Conservation (phyloP, 2,329 filamentous ascomycete species). For the Penicillium rolfsii region DNA sequence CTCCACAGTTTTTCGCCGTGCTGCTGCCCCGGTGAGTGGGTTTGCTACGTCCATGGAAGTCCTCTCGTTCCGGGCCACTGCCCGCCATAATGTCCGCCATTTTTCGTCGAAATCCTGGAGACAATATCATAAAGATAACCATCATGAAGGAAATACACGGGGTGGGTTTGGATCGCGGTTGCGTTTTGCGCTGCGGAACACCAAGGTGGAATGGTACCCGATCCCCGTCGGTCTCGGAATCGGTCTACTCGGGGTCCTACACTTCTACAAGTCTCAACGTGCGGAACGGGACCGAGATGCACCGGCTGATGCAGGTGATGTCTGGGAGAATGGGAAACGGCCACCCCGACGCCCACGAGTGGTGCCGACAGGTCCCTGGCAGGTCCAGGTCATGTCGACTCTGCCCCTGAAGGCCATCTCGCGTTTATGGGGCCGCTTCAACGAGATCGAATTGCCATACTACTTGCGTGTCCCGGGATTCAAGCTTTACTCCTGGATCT, state of each 20-base stretch:
- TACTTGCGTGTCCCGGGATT: slow-evolving; percentile 87
- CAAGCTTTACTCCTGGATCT: slow-evolving; percentile 85
- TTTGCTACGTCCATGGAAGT: slow-evolving; percentile 36
- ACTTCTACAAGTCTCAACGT: slow-evolving; percentile 74
- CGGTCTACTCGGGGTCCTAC: slow-evolving; percentile 78
- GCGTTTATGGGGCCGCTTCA: slow-evolving; percentile 86
- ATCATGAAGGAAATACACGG: slow-evolving; percentile 37
- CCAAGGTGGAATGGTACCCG: slow-evolving; percentile 82
- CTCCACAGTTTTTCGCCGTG: slow-evolving; percentile 28
- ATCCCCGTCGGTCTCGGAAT: slow-evolving; percentile 87
- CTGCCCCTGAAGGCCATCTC: slow-evolving; percentile 89
- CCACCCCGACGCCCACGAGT: slow-evolving; percentile 64
- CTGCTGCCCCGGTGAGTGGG: slow-evolving; percentile 27
- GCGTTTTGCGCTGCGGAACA: slow-evolving; percentile 62
- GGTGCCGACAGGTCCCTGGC: slow-evolving; percentile 85
- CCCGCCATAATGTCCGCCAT: slow-evolving; percentile 35
- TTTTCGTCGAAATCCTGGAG: slow-evolving; percentile 49
- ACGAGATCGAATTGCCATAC: slow-evolving; percentile 85
- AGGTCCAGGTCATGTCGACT: slow-evolving; percentile 91
- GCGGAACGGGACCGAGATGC: slow-evolving; percentile 53
- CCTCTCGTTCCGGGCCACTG: slow-evolving; percentile 38
- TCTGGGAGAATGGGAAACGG: slow-evolving; percentile 41
- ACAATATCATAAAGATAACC: slow-evolving; percentile 46
- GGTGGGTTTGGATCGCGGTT: slow-evolving; percentile 62
- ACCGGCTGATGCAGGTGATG: slow-evolving; percentile 49